Base-by-base conservation (phyloP, 1,139 yeast genomes). In the Geotrichum fermentans region DNA sequence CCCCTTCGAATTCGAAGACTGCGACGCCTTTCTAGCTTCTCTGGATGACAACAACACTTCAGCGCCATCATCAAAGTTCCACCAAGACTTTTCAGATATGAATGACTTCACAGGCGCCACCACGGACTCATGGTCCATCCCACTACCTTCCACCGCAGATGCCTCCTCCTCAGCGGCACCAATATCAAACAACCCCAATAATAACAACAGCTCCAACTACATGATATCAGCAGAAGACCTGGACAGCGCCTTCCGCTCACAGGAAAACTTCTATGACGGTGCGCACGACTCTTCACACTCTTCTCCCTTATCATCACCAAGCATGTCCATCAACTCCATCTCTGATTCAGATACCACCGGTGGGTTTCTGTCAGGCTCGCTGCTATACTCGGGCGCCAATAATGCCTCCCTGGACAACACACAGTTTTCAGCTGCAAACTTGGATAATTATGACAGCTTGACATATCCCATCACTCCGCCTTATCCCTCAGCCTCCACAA, bases 1-100 rank as follows among this genome's bases (percentile, higher is more conserved):
- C 17, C 52, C 52, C 17, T 47, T 58, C 49, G 60, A 58, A 39
- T 56, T 57, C 37, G 59, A 56, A 18, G 61, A 57, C 53, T 58
- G 61, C 47, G 61, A 58, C 50, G 41, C 56, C 14, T 57, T 56
- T 37, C 51, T 58, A 28, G 56, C 56, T 24, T 54, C 59, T 6
- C 37, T 58, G 32, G 58, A 58, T 35, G 52, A 54, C 33, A 35
- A 45, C 35, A 45, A 40, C 45, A 41, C 6, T 40, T 22, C 10
- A 21, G 30, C 28, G 20, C 7, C 36, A 17, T 21, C 43, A 18
- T 29, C 34, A 28, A 40, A 36, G 28, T 36, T 22, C 35, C 34
- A 16, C 11, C 29, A 37, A n/a, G 24, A 37, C 26, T 37, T 28
- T 10, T 10, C 21, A 16, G 33, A 13, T 43, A 44, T 44, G 42